Evolutionary conservation across 495 filamentous ascomycete species (phyloP).

Genomic region (Pseudevernia furfuracea): DNA sequence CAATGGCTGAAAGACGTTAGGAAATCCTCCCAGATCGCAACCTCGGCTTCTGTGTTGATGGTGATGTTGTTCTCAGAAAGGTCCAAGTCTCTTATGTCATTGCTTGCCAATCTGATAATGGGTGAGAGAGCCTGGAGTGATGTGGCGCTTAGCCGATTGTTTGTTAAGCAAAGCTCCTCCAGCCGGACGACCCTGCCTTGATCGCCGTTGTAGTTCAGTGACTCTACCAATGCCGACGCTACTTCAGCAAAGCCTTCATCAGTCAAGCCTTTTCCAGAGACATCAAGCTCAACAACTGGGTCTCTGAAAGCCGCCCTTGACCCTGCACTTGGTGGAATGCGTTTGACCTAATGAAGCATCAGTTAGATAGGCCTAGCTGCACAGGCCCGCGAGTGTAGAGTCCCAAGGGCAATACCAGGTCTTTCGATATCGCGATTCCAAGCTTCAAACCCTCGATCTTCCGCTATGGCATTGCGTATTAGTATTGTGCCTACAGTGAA

Average conservation of each 20-base stretch:
- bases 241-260: constrained; percentile 39
- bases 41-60: constrained; percentile 32
- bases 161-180: constrained; percentile 40
- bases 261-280: constrained; percentile 37
- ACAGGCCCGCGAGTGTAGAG: background rate
- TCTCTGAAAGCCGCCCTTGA: constrained; percentile 35
- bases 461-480: constrained; percentile 27
- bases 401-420: constrained; percentile 33
- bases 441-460: constrained; percentile 40
- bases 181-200: constrained; percentile 34
- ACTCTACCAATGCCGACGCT: constrained; percentile 35
- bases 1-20: constrained; percentile 38
- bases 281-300: constrained; percentile 41
- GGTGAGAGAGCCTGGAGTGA: constrained; percentile 35
- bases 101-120: constrained; percentile 33
- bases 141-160: constrained; percentile 35
- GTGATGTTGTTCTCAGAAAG: constrained; percentile 40
- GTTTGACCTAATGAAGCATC: constrained; percentile 31
- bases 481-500: background rate
- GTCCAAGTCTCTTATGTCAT: constrained; percentile 42
- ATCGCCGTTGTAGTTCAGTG: constrained; percentile 30
- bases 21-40: constrained; percentile 39
- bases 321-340: constrained; percentile 32
- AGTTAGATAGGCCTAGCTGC: constrained; percentile 4
- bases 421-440: constrained; percentile 39